Percentiles rank a stretch among this genome's conserved stretches.
Conservation (phyloP, 2,329 filamentous ascomycete genomes). For the Cladosporium sp. region DNA sequence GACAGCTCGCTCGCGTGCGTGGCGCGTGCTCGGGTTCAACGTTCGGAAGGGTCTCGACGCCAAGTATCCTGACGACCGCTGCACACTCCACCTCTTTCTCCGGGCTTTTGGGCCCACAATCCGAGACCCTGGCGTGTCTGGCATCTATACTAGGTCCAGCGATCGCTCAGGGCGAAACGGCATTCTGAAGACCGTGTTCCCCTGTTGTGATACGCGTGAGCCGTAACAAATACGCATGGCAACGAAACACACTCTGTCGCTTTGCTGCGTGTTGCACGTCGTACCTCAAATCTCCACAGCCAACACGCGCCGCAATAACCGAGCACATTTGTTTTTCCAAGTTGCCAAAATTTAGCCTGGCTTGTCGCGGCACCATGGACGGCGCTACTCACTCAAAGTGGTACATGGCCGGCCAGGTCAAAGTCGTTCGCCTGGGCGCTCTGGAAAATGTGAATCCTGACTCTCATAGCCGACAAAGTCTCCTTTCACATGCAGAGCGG, state of each 20-base stretch:
- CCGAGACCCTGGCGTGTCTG: conserved; percentile 8
- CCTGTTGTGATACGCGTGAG: not conserved
- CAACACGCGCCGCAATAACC: not conserved
- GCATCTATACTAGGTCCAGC: not conserved
- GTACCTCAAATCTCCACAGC: not conserved
- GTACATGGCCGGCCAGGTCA: not conserved
- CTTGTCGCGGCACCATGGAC: conserved; percentile 8
- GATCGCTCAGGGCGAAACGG: not conserved
- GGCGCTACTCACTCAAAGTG: conserved; percentile 5
- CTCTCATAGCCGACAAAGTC: not conserved
- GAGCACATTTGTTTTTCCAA: not conserved
- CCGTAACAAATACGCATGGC: not conserved
- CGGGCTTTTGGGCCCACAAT: not conserved
- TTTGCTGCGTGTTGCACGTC: not conserved
- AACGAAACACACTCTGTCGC: not conserved
- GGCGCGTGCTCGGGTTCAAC: conserved; percentile 1
- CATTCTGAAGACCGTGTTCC: not conserved
- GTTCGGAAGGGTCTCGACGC: conserved; percentile 13
- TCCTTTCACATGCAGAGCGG: conserved; percentile 6
- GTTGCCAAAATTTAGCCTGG: not conserved
- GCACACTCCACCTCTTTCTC: not conserved
- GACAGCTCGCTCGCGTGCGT: not conserved
- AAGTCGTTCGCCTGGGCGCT: not conserved
- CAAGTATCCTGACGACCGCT: conserved; percentile 9
- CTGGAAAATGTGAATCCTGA: not conserved